phyloP scores from a whole-genome alignment of 805 yeast species.

The Barnettozyma pratensis region DNA sequence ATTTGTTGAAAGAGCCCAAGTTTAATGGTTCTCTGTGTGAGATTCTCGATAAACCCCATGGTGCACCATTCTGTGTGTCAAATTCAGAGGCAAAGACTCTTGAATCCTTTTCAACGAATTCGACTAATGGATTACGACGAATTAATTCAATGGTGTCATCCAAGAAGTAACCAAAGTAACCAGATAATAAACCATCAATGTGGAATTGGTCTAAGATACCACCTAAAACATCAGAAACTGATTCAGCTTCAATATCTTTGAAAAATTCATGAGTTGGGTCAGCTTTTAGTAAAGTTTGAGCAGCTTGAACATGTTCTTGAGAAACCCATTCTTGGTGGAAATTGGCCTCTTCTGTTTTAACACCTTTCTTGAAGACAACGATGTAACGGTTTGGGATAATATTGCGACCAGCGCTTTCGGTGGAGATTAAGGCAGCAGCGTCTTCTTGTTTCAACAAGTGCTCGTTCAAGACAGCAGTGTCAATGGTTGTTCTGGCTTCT shows the following conservation, averaged over 20 bases:
- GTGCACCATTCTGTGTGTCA: constrained; percentile 75
- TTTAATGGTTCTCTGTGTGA: constrained; percentile 74
- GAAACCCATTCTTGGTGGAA: constrained; percentile 68
- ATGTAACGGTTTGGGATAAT: constrained; percentile 75
- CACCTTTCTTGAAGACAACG: constrained; percentile 70
- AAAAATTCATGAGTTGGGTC: constrained; percentile 36
- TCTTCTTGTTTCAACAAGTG: constrained; percentile 14
- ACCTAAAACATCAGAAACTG: constrained; percentile 32
- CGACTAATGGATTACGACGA: constrained; percentile 58
- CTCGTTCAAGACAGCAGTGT: constrained; percentile 10
- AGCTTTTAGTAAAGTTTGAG: constrained; percentile 31
- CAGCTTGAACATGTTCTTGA: constrained; percentile 42
- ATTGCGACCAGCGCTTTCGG: constrained; percentile 38
- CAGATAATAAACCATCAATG: constrained; percentile 54
- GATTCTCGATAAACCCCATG: constrained; percentile 92
- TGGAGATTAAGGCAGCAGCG: constrained; percentile 44
- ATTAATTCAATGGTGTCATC: constrained; percentile 69
- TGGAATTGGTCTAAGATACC: constrained; percentile 59
- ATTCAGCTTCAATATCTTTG: constrained; percentile 23
- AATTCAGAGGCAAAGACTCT: constrained; percentile 59
- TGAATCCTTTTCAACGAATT: constrained; percentile 72
- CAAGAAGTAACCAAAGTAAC: constrained; percentile 84
- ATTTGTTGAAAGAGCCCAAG: constrained; percentile 66
- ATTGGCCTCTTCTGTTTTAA: constrained; percentile 45
- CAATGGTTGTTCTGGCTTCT: constrained; percentile 16